These are phyloP conservation scores for Eimeria brunetti DNA, from an alignment of 169 alveolate species.

Conservation along the genomic window DNA sequence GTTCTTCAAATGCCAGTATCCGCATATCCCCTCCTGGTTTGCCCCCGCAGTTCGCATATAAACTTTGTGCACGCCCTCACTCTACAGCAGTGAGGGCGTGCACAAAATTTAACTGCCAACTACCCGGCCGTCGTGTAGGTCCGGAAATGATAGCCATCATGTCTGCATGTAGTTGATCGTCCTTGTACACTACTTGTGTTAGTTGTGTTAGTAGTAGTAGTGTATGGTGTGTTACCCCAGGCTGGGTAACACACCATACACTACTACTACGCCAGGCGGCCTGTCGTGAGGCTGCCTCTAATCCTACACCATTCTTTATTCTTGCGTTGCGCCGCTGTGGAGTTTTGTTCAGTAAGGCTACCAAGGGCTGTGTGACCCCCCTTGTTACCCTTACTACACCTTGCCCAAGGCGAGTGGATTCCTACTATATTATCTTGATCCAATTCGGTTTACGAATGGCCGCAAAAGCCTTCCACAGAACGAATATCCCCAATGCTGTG, in stretches of 20 bases:
- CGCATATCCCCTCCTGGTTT: not conserved
- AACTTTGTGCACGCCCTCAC: no score
- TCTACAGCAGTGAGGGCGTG: no score
- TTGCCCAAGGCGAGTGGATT: not conserved
- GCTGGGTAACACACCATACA: no score
- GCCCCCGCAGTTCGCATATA: no score
- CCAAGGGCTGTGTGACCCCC: not conserved
- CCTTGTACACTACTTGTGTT: not conserved
- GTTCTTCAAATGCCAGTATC: not conserved
- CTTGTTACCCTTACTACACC: not conserved
- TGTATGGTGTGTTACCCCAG: not conserved
- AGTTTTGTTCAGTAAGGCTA: not conserved
- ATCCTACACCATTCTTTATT: not conserved
- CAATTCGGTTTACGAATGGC: not conserved
- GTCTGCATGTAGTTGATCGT: not conserved
- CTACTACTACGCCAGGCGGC: not conserved
- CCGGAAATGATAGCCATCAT: not conserved
- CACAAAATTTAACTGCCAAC: no score
- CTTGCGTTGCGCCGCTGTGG: not conserved
- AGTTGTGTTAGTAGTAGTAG: no score
- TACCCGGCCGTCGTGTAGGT: no score
- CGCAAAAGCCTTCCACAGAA: not conserved
- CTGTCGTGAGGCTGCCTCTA: not conserved
- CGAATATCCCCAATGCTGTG: not conserved
- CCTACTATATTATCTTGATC: not conserved